Evolutionary conservation across 352 stramenopile species (phyloP), one percentile per base, ranked within the genome.

Genomic region (Elongisporangium undulatum): DNA sequence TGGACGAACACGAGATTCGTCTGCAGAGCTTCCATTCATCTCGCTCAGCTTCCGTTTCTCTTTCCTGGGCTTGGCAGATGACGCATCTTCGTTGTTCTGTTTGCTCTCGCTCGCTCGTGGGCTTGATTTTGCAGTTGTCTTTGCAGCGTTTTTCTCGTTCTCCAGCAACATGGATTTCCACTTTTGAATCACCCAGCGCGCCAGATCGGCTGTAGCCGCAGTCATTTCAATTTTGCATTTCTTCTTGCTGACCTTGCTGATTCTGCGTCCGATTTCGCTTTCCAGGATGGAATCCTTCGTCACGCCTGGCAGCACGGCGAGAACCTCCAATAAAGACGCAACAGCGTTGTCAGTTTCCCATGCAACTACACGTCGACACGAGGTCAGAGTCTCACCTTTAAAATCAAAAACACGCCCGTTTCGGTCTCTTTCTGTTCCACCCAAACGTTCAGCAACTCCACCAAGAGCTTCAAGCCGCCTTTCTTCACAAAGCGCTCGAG

Each of bases 251-350:
- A 90, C 74, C 17, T 56, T 59, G 9, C 52, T 55, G 17, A 92
- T 41, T 56, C 72, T 85, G 17, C 68, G 67, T n/a, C 82, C 82
- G 23, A 92, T 88, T 4, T 64, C 65, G 58, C 78, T 92, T 3
- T 60, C 34, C 1, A 75, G 26, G 3, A 92, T 63, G 0, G 62
- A 58, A 4, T 79, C 68, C 4, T 53, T 66, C 9, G 77, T 85
- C 6, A 92, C 63, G 2, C 75, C 77, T 49, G 82, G 82, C 17
- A 92, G 56, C 7, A 86, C 73, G 15, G 69, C 64, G n/a, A 92
- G 70, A 5, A 77, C 56, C 79, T 91, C 26, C 17, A 45, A 55
- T 49, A 63, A 23, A 64, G 38, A 12, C 5, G 62, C 13, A 20
- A 26, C 4, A 22, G 64, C n/a, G 39, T 4, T 34, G 8, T 63